Evolutionary conservation across 179 eudicot species (phyloP).

Genomic region (Beta lomatogona): DNA sequence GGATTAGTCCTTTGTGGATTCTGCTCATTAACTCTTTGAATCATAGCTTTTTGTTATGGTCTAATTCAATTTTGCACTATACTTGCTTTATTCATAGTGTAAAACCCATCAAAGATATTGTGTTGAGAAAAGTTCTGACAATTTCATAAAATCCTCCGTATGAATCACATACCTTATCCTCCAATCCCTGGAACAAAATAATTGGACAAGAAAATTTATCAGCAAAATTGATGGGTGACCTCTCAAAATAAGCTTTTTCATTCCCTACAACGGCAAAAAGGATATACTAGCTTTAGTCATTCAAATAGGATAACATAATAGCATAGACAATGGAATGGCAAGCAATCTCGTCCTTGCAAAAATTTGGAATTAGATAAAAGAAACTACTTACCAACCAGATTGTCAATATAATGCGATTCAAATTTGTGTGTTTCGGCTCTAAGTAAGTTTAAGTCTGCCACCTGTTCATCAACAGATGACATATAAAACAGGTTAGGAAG

Average conservation of each 20-base stretch:
- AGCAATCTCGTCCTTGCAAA: conserved; percentile 5
- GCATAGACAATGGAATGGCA: conserved; percentile 5
- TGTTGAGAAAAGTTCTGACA: too few species aligned
- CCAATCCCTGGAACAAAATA: conserved; percentile 90
- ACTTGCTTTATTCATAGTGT: too few species aligned
- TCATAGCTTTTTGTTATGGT: too few species aligned
- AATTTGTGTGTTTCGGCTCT: conserved; percentile 90
- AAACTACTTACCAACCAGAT: conserved; percentile 73
- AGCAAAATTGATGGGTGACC: conserved; percentile 87
- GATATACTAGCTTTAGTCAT: conserved; percentile 6
- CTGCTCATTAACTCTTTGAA: too few species aligned
- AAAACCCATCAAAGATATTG: too few species aligned
- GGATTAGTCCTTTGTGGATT: too few species aligned
- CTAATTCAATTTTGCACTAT: too few species aligned
- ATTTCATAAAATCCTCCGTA: too few species aligned
- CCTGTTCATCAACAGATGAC: conserved; percentile 43
- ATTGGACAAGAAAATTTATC: conserved; percentile 89
- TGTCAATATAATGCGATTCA: conserved; percentile 82
- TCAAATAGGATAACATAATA: neutral
- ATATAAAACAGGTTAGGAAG: neutral
- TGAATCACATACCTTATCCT: conserved; percentile 69
- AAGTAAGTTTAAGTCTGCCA: conserved; percentile 71
- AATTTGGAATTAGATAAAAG: neutral
- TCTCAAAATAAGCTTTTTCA: conserved; percentile 68
- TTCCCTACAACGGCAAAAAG: conserved; percentile 49